A percentile compares a stretch with the other conserved stretches of the same genome.
These are phyloP conservation scores for Phytophthora melonis DNA, from an alignment of 352 stramenopile species.

Conservation along the genomic window DNA sequence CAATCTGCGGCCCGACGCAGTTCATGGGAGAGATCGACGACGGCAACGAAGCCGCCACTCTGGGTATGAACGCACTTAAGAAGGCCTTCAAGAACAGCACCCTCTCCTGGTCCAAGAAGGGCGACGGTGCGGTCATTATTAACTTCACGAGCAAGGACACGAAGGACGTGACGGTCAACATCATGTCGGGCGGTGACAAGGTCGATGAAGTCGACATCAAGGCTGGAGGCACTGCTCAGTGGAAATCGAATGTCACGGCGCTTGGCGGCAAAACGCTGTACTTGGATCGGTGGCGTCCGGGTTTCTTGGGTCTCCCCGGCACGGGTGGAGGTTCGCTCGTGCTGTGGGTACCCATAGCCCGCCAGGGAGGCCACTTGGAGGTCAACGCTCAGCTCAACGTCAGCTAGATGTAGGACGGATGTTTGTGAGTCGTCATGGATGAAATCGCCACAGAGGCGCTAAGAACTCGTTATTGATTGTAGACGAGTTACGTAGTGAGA, in stretches of 20 bases:
- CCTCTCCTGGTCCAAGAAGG: slow-evolving; percentile 48
- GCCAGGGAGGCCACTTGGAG: slow-evolving; percentile 49
- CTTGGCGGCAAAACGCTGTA: slow-evolving; percentile 76
- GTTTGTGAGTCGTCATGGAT: slow-evolving; percentile 10
- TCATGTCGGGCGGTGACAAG: slow-evolving; percentile 52
- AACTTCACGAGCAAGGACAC: slow-evolving; percentile 59
- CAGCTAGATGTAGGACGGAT: slow-evolving; percentile 31
- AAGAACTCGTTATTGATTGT: slow-evolving; percentile 19
- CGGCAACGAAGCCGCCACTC: slow-evolving; percentile 38
- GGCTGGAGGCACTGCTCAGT: slow-evolving; percentile 39
- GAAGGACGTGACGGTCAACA: slow-evolving; percentile 54
- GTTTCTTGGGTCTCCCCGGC: slow-evolving; percentile 62
- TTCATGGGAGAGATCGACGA: slow-evolving; percentile 56
- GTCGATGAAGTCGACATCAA: slow-evolving; percentile 49
- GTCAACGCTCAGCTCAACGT: slow-evolving; percentile 57
- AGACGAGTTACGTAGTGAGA: slow-evolving; percentile 23
- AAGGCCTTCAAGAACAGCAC: slow-evolving; percentile 55
- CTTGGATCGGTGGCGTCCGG: slow-evolving; percentile 67
- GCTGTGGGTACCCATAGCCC: slow-evolving; percentile 56
- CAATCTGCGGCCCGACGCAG: slow-evolving; percentile 61
- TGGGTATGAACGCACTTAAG: slow-evolving; percentile 49
- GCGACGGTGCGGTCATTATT: slow-evolving; percentile 44
- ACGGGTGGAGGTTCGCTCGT: slow-evolving; percentile 69
- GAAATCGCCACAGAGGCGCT: slow-evolving; percentile 10
- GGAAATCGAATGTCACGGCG: slow-evolving; percentile 44